Percentiles rank a stretch among this genome's conserved stretches.
phyloP scores from a whole-genome alignment of 371 early-diverging fungal species.

The Mucor racemosus region DNA sequence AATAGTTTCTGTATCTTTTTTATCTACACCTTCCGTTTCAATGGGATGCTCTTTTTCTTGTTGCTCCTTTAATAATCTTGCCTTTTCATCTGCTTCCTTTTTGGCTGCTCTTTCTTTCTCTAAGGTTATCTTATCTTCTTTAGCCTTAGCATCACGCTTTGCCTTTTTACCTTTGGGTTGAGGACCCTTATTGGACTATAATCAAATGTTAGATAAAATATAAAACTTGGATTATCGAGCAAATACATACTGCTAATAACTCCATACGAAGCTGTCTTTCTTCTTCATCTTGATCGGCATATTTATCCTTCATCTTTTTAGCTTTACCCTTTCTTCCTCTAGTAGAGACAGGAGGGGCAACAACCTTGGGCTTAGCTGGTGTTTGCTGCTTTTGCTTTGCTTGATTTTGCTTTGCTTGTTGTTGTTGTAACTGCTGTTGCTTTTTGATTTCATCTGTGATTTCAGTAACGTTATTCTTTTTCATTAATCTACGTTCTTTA shows the following conservation, averaged over 20 bases:
- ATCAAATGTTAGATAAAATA: neutral
- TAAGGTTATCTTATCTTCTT: conserved; percentile 46
- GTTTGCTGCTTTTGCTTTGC: conserved; percentile 17
- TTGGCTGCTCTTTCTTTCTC: conserved; percentile 39
- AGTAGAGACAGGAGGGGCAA: conserved; percentile 46
- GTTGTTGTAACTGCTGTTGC: conserved; percentile 17
- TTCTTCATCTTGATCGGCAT: conserved; percentile 94
- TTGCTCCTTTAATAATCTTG: neutral
- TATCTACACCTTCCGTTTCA: conserved; percentile 18
- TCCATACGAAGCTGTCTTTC: conserved; percentile 84
- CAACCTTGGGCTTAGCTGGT: conserved; percentile 10
- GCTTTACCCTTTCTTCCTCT: conserved; percentile 90
- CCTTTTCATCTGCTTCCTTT: conserved; percentile 24
- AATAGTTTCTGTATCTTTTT: conserved; percentile 65
- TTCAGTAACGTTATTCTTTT: conserved; percentile 55
- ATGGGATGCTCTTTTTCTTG: conserved; percentile 3
- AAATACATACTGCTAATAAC: conserved; percentile 69
- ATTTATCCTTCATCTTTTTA: conserved; percentile 91
- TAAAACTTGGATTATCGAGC: no score
- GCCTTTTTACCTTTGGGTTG: conserved; percentile 77
- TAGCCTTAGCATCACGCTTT: conserved; percentile 63
- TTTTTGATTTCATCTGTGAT: conserved; percentile 23
- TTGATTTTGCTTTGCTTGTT: conserved; percentile 17
- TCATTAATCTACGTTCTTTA: conserved; percentile 77
- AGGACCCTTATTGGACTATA: conserved; percentile 71